phyloP scores from a whole-genome alignment of 345 rosid genomes.

The Acer negundo region DNA sequence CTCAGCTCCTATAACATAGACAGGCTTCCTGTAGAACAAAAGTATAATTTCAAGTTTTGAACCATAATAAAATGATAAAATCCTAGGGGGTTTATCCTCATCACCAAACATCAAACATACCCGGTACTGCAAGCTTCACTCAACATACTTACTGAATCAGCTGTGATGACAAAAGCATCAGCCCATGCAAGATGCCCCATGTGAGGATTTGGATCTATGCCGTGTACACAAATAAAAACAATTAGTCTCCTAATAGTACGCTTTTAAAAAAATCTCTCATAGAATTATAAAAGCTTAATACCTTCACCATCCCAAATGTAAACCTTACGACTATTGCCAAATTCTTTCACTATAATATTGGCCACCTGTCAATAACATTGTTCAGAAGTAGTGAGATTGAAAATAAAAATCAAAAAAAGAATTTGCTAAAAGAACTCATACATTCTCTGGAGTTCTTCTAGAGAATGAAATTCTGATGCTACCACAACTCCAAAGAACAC shows the following conservation, averaged over 20 bases:
- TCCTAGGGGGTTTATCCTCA: not conserved
- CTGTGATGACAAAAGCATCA: constrained; percentile 86
- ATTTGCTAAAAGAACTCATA: constrained; percentile 16
- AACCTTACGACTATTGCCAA: constrained; percentile 62
- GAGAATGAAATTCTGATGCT: constrained; percentile 86
- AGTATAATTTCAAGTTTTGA: not conserved
- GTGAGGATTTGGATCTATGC: constrained; percentile 80
- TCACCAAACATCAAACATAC: constrained; percentile 43
- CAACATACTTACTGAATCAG: constrained; percentile 96
- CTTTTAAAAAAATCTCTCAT: not conserved
- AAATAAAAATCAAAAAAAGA: not conserved
- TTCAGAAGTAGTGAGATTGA: constrained; percentile 17
- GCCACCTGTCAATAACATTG: constrained; percentile 47
- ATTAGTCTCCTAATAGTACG: constrained; percentile 14
- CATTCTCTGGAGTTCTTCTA: constrained; percentile 74
- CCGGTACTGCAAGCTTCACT: constrained; percentile 96
- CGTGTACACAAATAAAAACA: constrained; percentile 4
- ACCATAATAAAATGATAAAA: not conserved
- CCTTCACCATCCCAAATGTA: constrained; percentile 86
- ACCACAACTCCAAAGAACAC: constrained; percentile 82
- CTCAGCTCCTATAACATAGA: constrained; percentile 79
- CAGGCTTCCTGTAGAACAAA: constrained; percentile 67
- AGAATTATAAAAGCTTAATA: constrained; percentile 21
- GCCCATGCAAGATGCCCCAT: constrained; percentile 95
- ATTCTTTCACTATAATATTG: constrained; percentile 45